A percentile compares a stretch with the other conserved stretches of the same genome.
Conservation (phyloP, 2,329 filamentous ascomycete genomes). For the Cryphonectria radicalis region DNA sequence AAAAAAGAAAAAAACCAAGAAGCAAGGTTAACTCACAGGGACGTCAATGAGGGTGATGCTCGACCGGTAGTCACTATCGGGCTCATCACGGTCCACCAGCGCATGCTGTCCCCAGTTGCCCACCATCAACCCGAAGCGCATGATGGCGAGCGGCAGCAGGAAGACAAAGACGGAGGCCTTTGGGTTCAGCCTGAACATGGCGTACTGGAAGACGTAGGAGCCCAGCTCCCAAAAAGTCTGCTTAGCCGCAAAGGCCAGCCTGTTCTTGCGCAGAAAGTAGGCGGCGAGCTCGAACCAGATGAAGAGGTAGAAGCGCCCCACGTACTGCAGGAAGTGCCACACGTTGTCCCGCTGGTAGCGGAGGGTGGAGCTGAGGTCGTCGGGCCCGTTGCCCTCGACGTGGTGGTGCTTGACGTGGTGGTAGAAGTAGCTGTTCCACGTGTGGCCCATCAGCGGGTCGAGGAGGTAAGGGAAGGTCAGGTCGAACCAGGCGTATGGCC, state of each 20-base stretch:
- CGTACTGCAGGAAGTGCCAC: slow-evolving; percentile 70
- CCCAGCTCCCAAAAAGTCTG: slow-evolving; percentile 64
- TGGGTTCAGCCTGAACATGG: slow-evolving; percentile 55
- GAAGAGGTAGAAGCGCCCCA: slow-evolving; percentile 73
- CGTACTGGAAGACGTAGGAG: slow-evolving; percentile 57
- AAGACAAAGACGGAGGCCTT: slow-evolving; percentile 67
- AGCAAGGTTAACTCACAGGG: slow-evolving; percentile 56
- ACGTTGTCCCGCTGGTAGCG: slow-evolving; percentile 74
- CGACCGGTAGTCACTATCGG: slow-evolving; percentile 76
- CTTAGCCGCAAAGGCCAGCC: slow-evolving; percentile 56
- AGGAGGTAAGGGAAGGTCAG: slow-evolving; percentile 71
- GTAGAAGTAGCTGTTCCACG: slow-evolving; percentile 84
- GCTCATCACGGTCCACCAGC: slow-evolving; percentile 75
- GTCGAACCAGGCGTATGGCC: slow-evolving; percentile 62
- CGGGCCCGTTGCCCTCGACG: slow-evolving; percentile 76
- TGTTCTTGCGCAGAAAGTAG: slow-evolving; percentile 72
- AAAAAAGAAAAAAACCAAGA: background rate
- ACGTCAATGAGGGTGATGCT: slow-evolving; percentile 83
- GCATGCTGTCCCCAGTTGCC: slow-evolving; percentile 88
- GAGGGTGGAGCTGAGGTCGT: slow-evolving; percentile 76
- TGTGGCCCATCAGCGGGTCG: slow-evolving; percentile 80
- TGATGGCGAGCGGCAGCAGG: slow-evolving; percentile 66
- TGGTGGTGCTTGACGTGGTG: slow-evolving; percentile 89
- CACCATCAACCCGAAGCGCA: slow-evolving; percentile 76
- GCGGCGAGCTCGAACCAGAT: slow-evolving; percentile 76